phyloP scores from a whole-genome alignment of 1,139 yeast species.

The Kazachstania sp. region DNA sequence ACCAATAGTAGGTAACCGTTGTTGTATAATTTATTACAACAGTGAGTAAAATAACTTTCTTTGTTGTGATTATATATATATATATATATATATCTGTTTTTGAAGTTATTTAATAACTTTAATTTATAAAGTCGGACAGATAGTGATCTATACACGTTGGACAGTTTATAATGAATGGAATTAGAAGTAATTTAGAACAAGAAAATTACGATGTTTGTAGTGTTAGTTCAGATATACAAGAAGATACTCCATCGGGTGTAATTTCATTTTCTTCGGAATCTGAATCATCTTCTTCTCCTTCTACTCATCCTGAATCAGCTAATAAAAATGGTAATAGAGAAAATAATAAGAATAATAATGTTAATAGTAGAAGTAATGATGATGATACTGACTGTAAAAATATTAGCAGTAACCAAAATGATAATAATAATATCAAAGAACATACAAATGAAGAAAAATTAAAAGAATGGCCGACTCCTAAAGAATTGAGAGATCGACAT shows the following conservation, averaged over 20 bases:
- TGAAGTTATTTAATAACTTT: no score
- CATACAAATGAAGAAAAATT: no score
- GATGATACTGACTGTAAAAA: no score
- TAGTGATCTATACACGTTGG: no score
- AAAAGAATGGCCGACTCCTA: not conserved
- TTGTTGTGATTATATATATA: no score
- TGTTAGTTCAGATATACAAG: not conserved
- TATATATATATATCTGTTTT: no score
- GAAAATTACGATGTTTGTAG: not conserved
- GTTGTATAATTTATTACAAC: no score
- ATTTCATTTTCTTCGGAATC: not conserved
- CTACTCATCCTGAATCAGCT: not conserved
- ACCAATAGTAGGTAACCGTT: no score
- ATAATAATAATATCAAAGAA: no score
- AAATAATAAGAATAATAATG: not conserved
- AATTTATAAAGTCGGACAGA: no score
- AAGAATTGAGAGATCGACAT: not conserved
- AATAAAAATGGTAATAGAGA: constrained; percentile 5
- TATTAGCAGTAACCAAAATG: no score
- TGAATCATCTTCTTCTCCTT: not conserved
- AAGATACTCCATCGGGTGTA: not conserved
- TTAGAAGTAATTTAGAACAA: not conserved
- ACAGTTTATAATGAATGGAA: not conserved
- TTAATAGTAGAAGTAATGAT: not conserved
- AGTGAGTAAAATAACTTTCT: no score